Evolutionary conservation across 2,329 filamentous ascomycete genomes (phyloP).

Genomic region (Penicillium frequentans): DNA sequence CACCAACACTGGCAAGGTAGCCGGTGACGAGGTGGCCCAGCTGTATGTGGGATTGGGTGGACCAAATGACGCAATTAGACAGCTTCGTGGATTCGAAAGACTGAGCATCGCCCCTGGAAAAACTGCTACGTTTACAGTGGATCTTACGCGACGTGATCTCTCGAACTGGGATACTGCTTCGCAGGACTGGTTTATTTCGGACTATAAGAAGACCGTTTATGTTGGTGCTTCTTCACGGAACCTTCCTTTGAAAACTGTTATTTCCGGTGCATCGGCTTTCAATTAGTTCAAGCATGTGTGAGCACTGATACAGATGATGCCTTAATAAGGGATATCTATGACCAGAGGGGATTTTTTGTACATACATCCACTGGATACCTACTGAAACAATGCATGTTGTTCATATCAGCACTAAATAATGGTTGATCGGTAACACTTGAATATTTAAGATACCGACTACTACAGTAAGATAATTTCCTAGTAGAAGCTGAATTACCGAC

Average conservation of each 20-base stretch:
- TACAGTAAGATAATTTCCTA: too few relatives aligned
- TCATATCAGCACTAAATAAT: too few relatives aligned
- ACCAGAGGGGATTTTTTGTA: too few relatives aligned
- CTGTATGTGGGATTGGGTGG: conserved; percentile 19
- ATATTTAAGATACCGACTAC: too few relatives aligned
- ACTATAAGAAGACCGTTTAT: conserved; percentile 54
- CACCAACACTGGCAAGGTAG: conserved; percentile 67
- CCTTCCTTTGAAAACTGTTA: conserved; percentile 2
- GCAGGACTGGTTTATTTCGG: conserved; percentile 71
- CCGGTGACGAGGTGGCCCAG: conserved; percentile 74
- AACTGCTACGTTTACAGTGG: conserved; percentile 40
- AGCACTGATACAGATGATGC: background rate
- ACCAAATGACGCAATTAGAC: background rate
- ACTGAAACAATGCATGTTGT: too few relatives aligned
- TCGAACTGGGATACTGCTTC: conserved; percentile 72
- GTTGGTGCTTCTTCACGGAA: conserved; percentile 41
- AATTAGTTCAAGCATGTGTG: background rate
- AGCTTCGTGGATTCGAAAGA: conserved; percentile 10
- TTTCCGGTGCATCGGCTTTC: background rate
- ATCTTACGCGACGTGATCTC: conserved; percentile 72
- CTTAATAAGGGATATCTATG: too few relatives aligned
- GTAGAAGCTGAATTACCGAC: too few relatives aligned
- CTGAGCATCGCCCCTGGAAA: conserved; percentile 1
- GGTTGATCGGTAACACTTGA: too few relatives aligned
- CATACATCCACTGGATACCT: too few relatives aligned